These are phyloP conservation scores for Termitomyces bulborhizus DNA, from an alignment of 768 basidiomycete genomes.

Conservation along the genomic window DNA sequence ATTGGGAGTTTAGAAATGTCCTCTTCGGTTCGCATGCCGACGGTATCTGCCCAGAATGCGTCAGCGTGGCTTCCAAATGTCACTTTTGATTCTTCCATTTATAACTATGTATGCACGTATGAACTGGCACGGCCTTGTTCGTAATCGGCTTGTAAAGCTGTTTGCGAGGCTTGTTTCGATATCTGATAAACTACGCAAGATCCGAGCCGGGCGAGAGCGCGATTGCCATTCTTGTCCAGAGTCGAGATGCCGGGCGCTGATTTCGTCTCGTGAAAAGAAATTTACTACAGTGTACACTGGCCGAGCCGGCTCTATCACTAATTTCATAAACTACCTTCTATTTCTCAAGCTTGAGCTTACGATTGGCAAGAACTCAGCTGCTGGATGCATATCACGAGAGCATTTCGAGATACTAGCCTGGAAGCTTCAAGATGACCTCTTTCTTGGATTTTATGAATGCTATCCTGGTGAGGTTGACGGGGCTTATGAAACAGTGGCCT, in stretches of 20 bases:
- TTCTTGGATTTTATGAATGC: not conserved
- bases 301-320: too few species aligned
- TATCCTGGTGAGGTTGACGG: too few species aligned
- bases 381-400: not conserved
- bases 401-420: not conserved
- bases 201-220: not conserved
- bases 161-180: not conserved
- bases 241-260: not conserved
- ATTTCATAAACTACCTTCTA: not conserved
- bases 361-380: not conserved
- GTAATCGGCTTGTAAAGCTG: not conserved
- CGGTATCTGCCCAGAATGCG: not conserved
- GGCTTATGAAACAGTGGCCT: too few species aligned
- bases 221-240: not conserved
- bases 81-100: not conserved
- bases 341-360: not conserved
- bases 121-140: not conserved
- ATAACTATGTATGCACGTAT: not conserved
- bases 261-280: not conserved
- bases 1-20: not conserved
- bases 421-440: not conserved
- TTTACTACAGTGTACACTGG: not conserved
- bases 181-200: not conserved
- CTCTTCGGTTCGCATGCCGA: constrained; percentile 1
- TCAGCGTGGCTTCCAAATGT: not conserved